A percentile compares a stretch with the other conserved stretches of the same genome.
These are phyloP conservation scores for Sporothrix luriei DNA, from an alignment of 2,329 filamentous ascomycete genomes.

Conservation along the genomic window DNA sequence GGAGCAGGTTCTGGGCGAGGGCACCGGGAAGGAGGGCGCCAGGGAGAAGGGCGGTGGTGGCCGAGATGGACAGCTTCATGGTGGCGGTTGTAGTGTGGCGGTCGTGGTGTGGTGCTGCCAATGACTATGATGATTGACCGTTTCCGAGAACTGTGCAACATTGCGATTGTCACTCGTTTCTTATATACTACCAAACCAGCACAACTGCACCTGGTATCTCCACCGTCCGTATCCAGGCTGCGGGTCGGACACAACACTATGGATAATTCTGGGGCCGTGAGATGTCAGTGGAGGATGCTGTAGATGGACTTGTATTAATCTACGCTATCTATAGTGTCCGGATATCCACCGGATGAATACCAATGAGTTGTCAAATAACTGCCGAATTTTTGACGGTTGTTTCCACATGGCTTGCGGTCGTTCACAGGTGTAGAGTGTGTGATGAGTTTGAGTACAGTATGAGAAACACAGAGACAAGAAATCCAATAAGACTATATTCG, in stretches of 20 bases:
- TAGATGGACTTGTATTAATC: background rate
- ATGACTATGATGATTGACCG: background rate
- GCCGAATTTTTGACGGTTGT: too few relatives aligned
- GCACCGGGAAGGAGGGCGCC: constrained; percentile 6
- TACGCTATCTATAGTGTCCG: background rate
- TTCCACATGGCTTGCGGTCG: too few relatives aligned
- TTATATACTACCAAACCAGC: background rate
- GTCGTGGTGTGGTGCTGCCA: too few relatives aligned
- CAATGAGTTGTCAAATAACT: background rate
- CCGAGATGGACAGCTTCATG: constrained; percentile 19
- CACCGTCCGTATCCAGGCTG: background rate
- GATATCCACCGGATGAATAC: too few relatives aligned
- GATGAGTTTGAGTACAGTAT: too few relatives aligned
- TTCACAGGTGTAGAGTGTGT: too few relatives aligned
- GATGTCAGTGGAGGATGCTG: too few relatives aligned
- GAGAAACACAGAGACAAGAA: too few relatives aligned
- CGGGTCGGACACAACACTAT: background rate
- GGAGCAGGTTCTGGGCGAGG: constrained; percentile 37
- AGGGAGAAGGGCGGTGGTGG: background rate
- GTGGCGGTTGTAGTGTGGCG: background rate
- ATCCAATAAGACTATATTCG: background rate
- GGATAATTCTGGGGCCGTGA: background rate
- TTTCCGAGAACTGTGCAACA: background rate
- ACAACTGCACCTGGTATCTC: background rate
- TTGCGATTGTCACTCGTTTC: background rate